These are phyloP conservation scores for Bisporella sp. DNA, from an alignment of 2,329 filamentous ascomycete species.

Conservation along the genomic window DNA sequence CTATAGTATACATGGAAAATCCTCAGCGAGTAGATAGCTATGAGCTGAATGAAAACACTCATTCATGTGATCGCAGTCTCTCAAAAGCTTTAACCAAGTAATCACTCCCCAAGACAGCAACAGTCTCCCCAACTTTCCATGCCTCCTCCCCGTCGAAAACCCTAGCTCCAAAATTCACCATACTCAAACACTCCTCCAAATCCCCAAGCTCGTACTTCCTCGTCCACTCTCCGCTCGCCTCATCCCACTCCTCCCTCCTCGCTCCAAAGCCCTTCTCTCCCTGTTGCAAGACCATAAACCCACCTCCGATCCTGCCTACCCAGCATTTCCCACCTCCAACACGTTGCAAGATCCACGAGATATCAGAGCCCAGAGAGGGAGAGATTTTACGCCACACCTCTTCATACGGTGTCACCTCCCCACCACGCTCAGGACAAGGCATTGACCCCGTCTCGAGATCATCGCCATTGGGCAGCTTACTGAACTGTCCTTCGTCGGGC, in stretches of 20 bases:
- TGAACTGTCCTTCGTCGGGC: slow-evolving; percentile 31
- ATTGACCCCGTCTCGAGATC: slow-evolving; percentile 33
- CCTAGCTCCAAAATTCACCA: slow-evolving; percentile 1
- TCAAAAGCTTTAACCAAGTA: slow-evolving; percentile 10
- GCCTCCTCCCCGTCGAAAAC: slow-evolving; percentile 7
- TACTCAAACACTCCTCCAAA: slow-evolving; percentile 6
- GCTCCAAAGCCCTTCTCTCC: slow-evolving; percentile 8
- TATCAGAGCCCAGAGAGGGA: not conserved
- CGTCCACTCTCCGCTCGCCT: slow-evolving; percentile 4
- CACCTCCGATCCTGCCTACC: slow-evolving; percentile 11
- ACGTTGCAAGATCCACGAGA: slow-evolving; percentile 15
- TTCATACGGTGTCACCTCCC: slow-evolving; percentile 21
- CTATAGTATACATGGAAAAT: not conserved
- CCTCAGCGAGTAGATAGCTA: not conserved
- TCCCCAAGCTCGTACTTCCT: slow-evolving; percentile 11
- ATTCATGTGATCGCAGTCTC: not conserved
- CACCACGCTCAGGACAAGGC: slow-evolving; percentile 29
- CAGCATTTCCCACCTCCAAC: slow-evolving; percentile 7
- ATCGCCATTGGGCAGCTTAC: slow-evolving; percentile 32
- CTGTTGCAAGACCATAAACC: slow-evolving; percentile 11
- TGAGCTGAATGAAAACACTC: not conserved
- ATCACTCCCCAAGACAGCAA: slow-evolving; percentile 6
- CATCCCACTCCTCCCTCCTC: slow-evolving; percentile 13
- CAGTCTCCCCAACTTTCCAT: slow-evolving; percentile 9
- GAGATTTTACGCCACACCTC: slow-evolving; percentile 13